Evolutionary conservation across 805 yeast genomes (phyloP), one percentile per base, ranked within the genome.

Genomic region (Spathaspora sp.): DNA sequence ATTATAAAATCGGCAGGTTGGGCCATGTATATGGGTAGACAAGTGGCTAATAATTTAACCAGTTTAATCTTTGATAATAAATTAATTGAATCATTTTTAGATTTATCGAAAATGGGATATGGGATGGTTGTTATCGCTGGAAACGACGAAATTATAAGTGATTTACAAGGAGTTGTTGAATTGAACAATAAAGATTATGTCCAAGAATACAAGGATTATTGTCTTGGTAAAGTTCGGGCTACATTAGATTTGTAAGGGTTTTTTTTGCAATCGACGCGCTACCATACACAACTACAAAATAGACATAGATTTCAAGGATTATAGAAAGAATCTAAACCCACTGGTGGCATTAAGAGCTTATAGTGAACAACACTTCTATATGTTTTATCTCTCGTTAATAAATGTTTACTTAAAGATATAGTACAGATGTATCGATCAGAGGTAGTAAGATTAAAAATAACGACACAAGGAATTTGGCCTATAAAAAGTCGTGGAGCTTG

Each of bases 1-100:
- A 70, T 72, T 48, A 70, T 73, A 54, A 73, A 73, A 58, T 67
- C 73, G 45, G 77, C 78, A 2, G 78, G 78, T 2, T 73, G 77
- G 77, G 77, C 77, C 2, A 64, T 72, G 59, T 73, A 69, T 55
- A 70, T 67, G 68, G 77, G 77, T 1, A 58, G 75, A 42, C 70
- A 61, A 48, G 68, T 61, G 8, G 76, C 77, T 14, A 68, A 70
- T 53, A 73, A 73, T 50, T 55, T 73, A 35, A 56, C 66, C 5
- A 61, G 66, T 42, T 43, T 63, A 17, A 60, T 72, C 1, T 56
- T 64, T 44, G 69, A 70, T 32, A 59, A 59, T 14, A 55, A 59
- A 46, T 55, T 73, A 44, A 64, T 68, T 20, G 77, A 73, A 55
- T 65, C 66, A 3, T 58, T 66, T 49, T 70, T 72, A 0, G 72